Evolutionary conservation across 1,284 basidiomycete genomes (phyloP), one percentile per base, ranked within the genome.

Genomic region (Cutaneotrichosporon spelunceum): DNA sequence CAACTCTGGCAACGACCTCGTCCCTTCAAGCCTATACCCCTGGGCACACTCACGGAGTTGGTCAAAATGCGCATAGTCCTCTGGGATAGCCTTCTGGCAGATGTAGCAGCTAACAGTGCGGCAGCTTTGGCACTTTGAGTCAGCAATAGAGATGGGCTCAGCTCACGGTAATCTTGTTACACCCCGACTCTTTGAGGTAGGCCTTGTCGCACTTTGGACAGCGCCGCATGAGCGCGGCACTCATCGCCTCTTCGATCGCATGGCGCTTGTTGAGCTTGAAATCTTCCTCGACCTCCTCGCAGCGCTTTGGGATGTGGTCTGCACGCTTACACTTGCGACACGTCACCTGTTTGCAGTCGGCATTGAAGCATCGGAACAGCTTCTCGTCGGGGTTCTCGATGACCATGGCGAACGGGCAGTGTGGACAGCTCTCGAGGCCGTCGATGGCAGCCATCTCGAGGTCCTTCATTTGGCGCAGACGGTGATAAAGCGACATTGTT

Each of bases 181-280:
- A 73, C 8, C 77, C 78, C 1, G 52, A 53, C 42, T 76, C 73
- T 53, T 80, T 80, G 60, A 78, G 59, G 52, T 73, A 77, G 0
- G 78, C 69, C 57, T 76, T 74, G 2, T 57, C 29, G 61, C 78
- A 80, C 30, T 67, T 70, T 0, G 91, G 91, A 76, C 91, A 94
- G 65, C 87, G 88, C 42, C 91, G 84, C 84, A 91, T 88, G 33
- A 93, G 80, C 2, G 91, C 91, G 54, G 83, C 82, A 36, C 89
- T 89, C 91, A 94, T 93, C 4, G 91, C 91, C 74, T 94, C 91
- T 72, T 93, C 91, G 39, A 94, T 82, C 0, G 83, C 74, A 78
- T 93, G 91, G 54, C 86, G 83, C 11, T 83, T 86, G 75, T 90
- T 84, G 9, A 92, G 76, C 59, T 85, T 84, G 63, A 83, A 85